These are phyloP conservation scores for Sporothrix variecibatus DNA, from an alignment of 2,329 filamentous ascomycete genomes.

Conservation along the genomic window DNA sequence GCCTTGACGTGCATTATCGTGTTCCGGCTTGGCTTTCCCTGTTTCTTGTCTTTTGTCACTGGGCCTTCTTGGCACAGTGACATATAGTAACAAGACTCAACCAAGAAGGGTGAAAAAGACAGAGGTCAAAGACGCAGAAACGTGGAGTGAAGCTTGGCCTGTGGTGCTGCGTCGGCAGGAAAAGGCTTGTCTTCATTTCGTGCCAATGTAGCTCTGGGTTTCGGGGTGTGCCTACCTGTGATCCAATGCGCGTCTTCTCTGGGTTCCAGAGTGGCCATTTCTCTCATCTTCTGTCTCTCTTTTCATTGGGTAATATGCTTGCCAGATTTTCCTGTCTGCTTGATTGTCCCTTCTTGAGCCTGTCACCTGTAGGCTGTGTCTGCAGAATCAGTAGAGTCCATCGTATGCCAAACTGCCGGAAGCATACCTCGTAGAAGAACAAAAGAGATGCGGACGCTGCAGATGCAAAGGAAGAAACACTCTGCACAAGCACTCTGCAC, in stretches of 20 bases:
- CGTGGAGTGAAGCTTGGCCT: conserved; percentile 15
- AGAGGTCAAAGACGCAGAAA: not conserved
- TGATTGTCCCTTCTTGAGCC: too few species aligned
- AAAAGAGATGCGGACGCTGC: not conserved
- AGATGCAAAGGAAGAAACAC: not conserved
- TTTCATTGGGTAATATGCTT: too few species aligned
- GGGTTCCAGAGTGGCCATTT: not conserved
- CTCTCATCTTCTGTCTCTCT: not conserved
- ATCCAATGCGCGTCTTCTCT: not conserved
- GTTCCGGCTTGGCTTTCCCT: not conserved
- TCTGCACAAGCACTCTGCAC: not conserved
- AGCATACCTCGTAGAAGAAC: not conserved
- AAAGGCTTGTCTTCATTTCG: not conserved
- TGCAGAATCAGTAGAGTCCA: not conserved
- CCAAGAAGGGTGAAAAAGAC: not conserved
- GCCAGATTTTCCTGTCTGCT: too few species aligned
- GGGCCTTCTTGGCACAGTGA: not conserved
- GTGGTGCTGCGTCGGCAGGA: conserved; percentile 1
- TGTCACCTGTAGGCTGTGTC: not conserved
- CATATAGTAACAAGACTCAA: not conserved
- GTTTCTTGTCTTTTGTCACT: not conserved
- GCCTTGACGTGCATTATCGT: conserved; percentile 19
- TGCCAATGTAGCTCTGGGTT: not conserved
- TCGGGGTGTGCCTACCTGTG: not conserved
- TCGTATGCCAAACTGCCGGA: not conserved